Evolutionary conservation across 31 red algal species (phyloP).

Genomic region (Bonnemaisonia californica): DNA sequence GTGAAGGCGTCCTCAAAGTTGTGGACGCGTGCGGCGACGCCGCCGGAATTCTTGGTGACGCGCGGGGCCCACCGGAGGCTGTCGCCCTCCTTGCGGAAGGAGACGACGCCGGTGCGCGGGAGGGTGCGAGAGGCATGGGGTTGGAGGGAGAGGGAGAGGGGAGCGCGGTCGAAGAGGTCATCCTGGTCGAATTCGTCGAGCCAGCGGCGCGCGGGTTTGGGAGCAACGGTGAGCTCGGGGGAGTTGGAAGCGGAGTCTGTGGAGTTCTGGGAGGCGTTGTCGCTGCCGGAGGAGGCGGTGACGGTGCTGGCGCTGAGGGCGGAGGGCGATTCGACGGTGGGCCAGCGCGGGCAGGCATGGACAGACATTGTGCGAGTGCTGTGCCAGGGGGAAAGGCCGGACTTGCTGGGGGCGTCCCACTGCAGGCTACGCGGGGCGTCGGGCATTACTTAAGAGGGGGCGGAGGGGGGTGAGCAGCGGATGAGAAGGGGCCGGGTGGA

Average conservation of each 20-base stretch:
- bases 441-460: background rate
- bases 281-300: background rate
- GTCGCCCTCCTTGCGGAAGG: slow-evolving; percentile 52
- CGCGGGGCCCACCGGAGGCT: slow-evolving; percentile 44
- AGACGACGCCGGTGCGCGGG: slow-evolving; percentile 56
- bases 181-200: background rate
- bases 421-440: background rate
- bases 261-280: background rate
- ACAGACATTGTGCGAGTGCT: background rate
- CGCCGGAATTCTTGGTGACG: slow-evolving; percentile 46
- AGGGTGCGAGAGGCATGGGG: slow-evolving; percentile 5
- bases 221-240: background rate
- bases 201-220: background rate
- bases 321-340: background rate
- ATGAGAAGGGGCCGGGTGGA: background rate
- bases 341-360: background rate
- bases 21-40: slow-evolving; percentile 53
- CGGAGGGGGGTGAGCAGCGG: background rate
- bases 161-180: background rate
- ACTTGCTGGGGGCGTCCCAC: background rate
- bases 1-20: slow-evolving; percentile 72
- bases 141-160: background rate
- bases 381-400: background rate
- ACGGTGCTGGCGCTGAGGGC: slow-evolving; percentile 17
- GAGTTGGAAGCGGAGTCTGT: background rate